A percentile compares a stretch with the other conserved stretches of the same genome.
Conservation (phyloP, 2,329 filamentous ascomycete genomes). For the Spiromastix sp. region DNA sequence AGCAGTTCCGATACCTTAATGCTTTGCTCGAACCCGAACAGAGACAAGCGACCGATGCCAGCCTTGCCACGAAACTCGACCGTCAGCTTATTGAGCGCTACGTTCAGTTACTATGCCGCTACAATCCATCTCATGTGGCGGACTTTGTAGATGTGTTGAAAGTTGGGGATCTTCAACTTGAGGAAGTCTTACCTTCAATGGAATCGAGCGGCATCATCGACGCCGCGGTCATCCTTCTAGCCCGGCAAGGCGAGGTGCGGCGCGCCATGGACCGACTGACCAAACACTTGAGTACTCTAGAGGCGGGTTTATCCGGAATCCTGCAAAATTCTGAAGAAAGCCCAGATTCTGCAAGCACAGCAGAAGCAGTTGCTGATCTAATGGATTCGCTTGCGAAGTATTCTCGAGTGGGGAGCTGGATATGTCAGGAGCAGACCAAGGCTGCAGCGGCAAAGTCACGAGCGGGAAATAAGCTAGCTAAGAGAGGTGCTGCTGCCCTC, state of each 20-base stretch:
- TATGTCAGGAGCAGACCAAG: constrained; percentile 79
- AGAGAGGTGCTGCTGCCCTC: constrained; percentile 33
- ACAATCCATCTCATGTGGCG: constrained; percentile 70
- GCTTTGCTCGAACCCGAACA: constrained; percentile 59
- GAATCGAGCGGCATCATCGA: constrained; percentile 85
- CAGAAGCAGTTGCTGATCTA: constrained; percentile 61
- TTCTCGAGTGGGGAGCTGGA: constrained; percentile 84
- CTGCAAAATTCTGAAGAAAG: constrained; percentile 51
- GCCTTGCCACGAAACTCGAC: constrained; percentile 27
- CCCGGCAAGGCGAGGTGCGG: constrained; percentile 71
- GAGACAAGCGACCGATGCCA: constrained; percentile 23
- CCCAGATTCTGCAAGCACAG: constrained; percentile 46
- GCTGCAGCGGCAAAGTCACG: constrained; percentile 34
- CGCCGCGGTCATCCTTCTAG: constrained; percentile 83
- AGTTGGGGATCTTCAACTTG: constrained; percentile 66
- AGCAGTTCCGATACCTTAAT: constrained; percentile 67
- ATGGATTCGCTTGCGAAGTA: constrained; percentile 78
- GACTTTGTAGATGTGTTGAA: constrained; percentile 72
- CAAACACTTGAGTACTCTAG: constrained; percentile 68
- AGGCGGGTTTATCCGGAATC: constrained; percentile 66
- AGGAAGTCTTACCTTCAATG: constrained; percentile 73
- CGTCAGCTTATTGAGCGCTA: constrained; percentile 69
- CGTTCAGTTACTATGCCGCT: constrained; percentile 82
- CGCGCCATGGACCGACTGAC: constrained; percentile 77
- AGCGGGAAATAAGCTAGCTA: constrained; percentile 22